These are phyloP conservation scores for Neurospora terricola DNA, from an alignment of 495 filamentous ascomycete genomes.

Conservation along the genomic window DNA sequence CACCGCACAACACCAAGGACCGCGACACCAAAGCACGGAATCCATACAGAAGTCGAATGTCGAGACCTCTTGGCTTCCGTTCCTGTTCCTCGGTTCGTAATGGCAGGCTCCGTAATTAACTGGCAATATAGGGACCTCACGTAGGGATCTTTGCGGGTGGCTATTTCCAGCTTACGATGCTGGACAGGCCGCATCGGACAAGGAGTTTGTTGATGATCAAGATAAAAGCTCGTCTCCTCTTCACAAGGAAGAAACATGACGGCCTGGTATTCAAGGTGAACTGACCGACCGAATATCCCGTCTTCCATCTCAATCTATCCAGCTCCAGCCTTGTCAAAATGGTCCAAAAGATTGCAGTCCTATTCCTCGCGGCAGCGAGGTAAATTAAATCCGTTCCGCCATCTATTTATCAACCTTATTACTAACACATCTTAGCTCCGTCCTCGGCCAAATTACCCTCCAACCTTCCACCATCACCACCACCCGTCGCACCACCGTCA, in stretches of 20 bases:
- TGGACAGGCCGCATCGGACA: background rate
- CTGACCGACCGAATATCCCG: background rate
- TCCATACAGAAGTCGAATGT: background rate
- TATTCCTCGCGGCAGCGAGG: background rate
- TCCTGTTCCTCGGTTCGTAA: background rate
- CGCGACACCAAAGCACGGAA: background rate
- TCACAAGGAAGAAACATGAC: background rate
- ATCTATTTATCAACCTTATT: too few species aligned
- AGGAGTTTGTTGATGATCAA: background rate
- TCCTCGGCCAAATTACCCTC: conserved; percentile 18
- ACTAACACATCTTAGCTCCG: conserved; percentile 4
- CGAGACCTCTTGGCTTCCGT: background rate
- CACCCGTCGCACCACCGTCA: background rate
- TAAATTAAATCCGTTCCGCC: too few species aligned
- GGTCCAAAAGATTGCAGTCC: background rate
- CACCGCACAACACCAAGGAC: background rate
- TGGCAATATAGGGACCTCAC: background rate
- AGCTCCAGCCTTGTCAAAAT: background rate
- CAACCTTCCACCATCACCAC: conserved; percentile 13
- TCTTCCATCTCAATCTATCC: background rate
- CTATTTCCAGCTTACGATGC: background rate
- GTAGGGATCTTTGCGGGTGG: background rate
- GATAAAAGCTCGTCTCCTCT: background rate
- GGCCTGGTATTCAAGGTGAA: background rate
- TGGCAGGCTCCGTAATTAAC: background rate